Evolutionary conservation across 176 grass and related monocot genomes (phyloP), one percentile per base, ranked within the genome.

Genomic region (Puccinellia tenuiflora): DNA sequence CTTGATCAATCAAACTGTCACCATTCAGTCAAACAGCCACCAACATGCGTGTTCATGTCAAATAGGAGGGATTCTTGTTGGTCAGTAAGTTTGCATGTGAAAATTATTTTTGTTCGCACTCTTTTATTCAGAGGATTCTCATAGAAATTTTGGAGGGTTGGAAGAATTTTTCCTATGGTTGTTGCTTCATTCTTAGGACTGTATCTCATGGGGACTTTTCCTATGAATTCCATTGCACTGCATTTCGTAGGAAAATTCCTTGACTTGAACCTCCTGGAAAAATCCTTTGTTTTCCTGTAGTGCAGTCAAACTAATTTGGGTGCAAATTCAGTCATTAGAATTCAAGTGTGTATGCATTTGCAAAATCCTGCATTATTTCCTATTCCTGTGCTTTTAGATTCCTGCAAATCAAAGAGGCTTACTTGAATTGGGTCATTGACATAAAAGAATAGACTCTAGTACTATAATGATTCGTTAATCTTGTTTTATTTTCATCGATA

Each of bases 401-500:
- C 7, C 2, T 48, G 15, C 2, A 4, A 73, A 48, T 50, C 13
- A 18, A 48, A 48, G 69, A 73, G 40, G 14, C 69, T 47, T 71
- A 26, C 68, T 45, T 26, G 39, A 45, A 26, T 45, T n/a, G n/a
- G n/a, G n/a, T n/a, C n/a, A n/a, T n/a, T 45, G 38, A 9, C 22
- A 71, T 46, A 71, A 67, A 63, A 48, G 5, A 65, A 48, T 53
- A 39, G 33, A 16, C 22, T 21, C 3, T 18, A 13, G 10, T 54
- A 20, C 22, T 29, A 9, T 79, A 57, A 77, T 40, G 28, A 16
- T 77, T 31, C 45, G 40, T 33, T 77, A 15, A 56, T 84, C 28
- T 85, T 18, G 40, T 37, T 75, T 72, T 77, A 12, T 53, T 37
- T 17, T 45, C 47, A 85, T 85, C 24, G 45, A 6, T 67, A 67